A percentile compares a stretch with the other conserved stretches of the same genome.
phyloP scores from a whole-genome alignment of 352 stramenopile genomes.

The Sclerospora graminicola region DNA sequence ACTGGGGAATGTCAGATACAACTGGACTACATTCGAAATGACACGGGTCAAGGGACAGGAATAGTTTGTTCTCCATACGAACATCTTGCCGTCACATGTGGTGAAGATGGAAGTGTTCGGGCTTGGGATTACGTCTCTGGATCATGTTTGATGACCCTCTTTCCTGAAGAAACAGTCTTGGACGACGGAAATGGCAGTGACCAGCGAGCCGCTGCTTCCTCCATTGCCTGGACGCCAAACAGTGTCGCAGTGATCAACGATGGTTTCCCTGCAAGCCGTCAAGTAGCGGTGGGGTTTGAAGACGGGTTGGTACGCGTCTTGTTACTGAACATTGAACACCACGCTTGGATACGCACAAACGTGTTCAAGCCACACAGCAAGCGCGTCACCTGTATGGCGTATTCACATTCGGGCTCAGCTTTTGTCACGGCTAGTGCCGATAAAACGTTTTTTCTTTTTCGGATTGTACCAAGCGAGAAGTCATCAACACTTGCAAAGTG shows the following conservation, averaged over 20 bases:
- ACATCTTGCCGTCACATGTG: constrained; percentile 74
- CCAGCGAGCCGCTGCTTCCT: constrained; percentile 24
- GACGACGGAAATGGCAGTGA: constrained; percentile 2
- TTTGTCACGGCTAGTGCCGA: too few relatives aligned
- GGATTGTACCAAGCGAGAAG: too few relatives aligned
- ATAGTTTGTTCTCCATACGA: constrained; percentile 80
- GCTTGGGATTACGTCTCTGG: constrained; percentile 82
- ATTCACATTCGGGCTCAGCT: too few relatives aligned
- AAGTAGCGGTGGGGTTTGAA: constrained; percentile 83
- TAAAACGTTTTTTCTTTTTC: too few relatives aligned
- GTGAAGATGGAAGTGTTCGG: constrained; percentile 76
- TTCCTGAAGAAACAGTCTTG: constrained; percentile 6
- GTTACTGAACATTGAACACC: constrained; percentile 38
- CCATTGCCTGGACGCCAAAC: constrained; percentile 68
- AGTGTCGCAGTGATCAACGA: constrained; percentile 27
- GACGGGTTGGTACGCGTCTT: constrained; percentile 81
- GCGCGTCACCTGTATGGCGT: too few relatives aligned
- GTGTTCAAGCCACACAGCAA: constrained; percentile 86
- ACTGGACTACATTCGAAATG: constrained; percentile 49
- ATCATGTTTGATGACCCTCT: constrained; percentile 26
- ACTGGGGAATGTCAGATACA: constrained; percentile 31
- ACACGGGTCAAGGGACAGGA: constrained; percentile 56
- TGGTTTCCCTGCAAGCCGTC: constrained; percentile 42
- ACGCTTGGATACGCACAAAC: constrained; percentile 49
- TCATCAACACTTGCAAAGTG: too few relatives aligned